phyloP scores from a whole-genome alignment of 257 asterid genomes.

The Penstemon barbatus region DNA sequence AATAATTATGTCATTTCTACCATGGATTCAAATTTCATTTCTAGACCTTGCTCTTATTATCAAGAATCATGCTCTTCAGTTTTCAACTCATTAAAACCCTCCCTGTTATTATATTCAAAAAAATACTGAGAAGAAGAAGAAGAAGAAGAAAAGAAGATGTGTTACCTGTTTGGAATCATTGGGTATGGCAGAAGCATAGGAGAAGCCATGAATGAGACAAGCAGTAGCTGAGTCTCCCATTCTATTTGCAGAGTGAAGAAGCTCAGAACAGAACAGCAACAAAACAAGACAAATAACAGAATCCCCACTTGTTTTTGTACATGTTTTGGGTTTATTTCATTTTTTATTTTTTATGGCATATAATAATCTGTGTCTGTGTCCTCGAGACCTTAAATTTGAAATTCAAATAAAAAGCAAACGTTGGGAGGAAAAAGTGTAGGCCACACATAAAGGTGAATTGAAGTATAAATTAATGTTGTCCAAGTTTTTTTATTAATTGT shows the following conservation, averaged over 20 bases:
- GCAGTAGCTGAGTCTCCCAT: slow-evolving; percentile 71
- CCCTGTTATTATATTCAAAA: background rate
- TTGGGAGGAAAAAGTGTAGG: slow-evolving; percentile 40
- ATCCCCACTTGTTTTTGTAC: slow-evolving; percentile 22
- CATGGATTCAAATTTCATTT: too few relatives aligned
- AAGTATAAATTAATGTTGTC: slow-evolving; percentile 11
- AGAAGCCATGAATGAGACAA: slow-evolving; percentile 74
- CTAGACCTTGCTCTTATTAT: background rate
- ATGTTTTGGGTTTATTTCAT: slow-evolving; percentile 1
- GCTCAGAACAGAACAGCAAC: slow-evolving; percentile 20
- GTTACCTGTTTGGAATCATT: slow-evolving; percentile 67
- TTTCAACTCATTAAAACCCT: background rate
- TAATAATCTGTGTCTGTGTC: slow-evolving; percentile 23
- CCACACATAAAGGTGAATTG: slow-evolving; percentile 28
- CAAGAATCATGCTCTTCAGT: background rate
- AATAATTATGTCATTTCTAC: background rate
- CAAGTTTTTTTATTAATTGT: slow-evolving; percentile 19
- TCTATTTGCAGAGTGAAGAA: slow-evolving; percentile 12
- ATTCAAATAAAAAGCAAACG: slow-evolving; percentile 70
- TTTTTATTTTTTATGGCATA: slow-evolving; percentile 12
- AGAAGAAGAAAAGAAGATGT: too few relatives aligned
- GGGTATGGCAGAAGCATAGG: slow-evolving; percentile 70
- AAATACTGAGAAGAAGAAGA: background rate
- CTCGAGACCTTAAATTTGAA: slow-evolving; percentile 51
- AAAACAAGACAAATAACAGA: slow-evolving; percentile 20